Percentiles rank a stretch among this genome's conserved stretches.
These are phyloP conservation scores for Erigeron canadensis DNA, from an alignment of 129 eudicot genomes.

Conservation along the genomic window DNA sequence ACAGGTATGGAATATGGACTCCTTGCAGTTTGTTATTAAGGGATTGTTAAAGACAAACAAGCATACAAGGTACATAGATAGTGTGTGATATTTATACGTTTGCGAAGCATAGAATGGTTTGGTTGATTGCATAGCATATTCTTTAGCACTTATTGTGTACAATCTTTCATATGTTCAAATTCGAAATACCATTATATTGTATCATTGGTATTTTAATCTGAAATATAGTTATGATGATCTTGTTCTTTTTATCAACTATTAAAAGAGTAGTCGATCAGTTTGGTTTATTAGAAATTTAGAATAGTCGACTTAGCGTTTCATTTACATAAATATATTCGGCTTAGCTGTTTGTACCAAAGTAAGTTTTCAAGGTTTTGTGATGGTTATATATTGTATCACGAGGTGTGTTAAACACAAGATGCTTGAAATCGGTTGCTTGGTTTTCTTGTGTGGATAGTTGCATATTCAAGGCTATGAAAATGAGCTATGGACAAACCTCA, in stretches of 20 bases:
- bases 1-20: slow-evolving; percentile 2
- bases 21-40: background rate
- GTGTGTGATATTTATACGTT: slow-evolving; percentile 18
- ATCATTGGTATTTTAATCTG: slow-evolving; percentile 15
- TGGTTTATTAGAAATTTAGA: too few relatives aligned
- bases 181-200: slow-evolving; percentile 22
- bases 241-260: background rate
- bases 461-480: too few relatives aligned
- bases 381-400: too few relatives aligned
- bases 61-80: slow-evolving; percentile 19
- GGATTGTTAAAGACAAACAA: slow-evolving; percentile 5
- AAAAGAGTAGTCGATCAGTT: background rate
- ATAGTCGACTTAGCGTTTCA: too few relatives aligned
- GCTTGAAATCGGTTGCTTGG: too few relatives aligned
- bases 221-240: background rate
- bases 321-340: too few relatives aligned
- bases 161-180: slow-evolving; percentile 23
- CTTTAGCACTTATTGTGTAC: slow-evolving; percentile 26
- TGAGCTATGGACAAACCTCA: too few relatives aligned
- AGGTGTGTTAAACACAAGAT: too few relatives aligned
- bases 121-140: slow-evolving; percentile 9
- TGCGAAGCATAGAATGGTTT: slow-evolving; percentile 10
- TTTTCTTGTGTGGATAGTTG: too few relatives aligned
- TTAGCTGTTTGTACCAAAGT: too few relatives aligned
- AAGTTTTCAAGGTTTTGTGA: too few relatives aligned